Evolutionary conservation across 805 yeast species (phyloP), one percentile per base, ranked within the genome.

Genomic region (Komagataella phaffii): DNA sequence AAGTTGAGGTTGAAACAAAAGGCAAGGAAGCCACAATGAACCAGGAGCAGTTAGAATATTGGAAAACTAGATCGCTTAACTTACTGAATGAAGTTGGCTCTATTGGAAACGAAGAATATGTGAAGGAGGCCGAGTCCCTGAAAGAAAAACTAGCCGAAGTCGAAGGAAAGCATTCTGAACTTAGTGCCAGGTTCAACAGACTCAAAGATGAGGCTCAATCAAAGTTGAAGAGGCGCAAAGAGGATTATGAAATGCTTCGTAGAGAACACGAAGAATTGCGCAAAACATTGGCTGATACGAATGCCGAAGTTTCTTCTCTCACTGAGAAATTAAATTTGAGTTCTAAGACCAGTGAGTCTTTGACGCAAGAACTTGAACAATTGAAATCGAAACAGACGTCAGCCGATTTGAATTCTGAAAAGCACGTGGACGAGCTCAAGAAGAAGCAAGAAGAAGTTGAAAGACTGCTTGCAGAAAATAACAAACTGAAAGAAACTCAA

Each of bases 401-500:
- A 12, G 36, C 17, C 49, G n/a, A 14, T 19, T 88, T 12, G 79
- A 14, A 14, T 30, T 8, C 40, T 10, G 40, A 79, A 55, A 82
- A 85, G 1, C 82, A 89, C 0, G 59, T 88, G 12, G 64, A 66
- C 1, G 82, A 82, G 52, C 83, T 83, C 56, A 77, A 74, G 17
- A 67, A 69, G 21, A 76, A 78, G 55, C 65, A 88, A 54, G 80
- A 80, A 61, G 80, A 76, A 24, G 71, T 74, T 4, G 79, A 78
- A 30, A 59, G 66, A 24, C 66, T 70, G 12, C 52, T 66, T 3
- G 64, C 73, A 8, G 64, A 68, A 52, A 70, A 75, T 19, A 68
- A 75, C 2, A 68, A 19, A 12, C 46, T 45, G 12, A 49, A 17
- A 30, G 40, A 30, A 5, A 5, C 14, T 8, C 40, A 30, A 30